Percentiles rank a stretch among this genome's conserved stretches.
phyloP scores from a whole-genome alignment of 306 rosid species.

The Betula pendula region DNA sequence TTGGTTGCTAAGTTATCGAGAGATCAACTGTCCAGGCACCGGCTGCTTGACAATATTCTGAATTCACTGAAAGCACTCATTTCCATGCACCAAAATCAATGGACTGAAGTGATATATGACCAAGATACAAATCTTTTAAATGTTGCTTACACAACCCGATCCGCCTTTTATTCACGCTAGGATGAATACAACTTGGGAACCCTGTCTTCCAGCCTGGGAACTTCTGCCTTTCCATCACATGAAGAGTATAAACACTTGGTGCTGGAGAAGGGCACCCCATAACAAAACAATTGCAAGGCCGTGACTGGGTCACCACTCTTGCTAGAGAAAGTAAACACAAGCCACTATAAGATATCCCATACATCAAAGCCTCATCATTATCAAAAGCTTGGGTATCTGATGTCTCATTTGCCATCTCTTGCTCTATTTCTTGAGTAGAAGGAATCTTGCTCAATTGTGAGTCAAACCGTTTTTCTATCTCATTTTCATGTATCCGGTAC shows the following conservation, averaged over 20 bases:
- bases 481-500: conserved; percentile 65
- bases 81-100: conserved; percentile 83
- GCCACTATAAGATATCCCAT: conserved; percentile 79
- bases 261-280: conserved; percentile 68
- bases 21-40: neutral
- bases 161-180: conserved; percentile 74
- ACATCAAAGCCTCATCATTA: conserved; percentile 69
- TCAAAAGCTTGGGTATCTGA: conserved; percentile 49
- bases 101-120: conserved; percentile 83
- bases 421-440: conserved; percentile 52
- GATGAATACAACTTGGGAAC: conserved; percentile 82
- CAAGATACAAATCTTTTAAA: conserved; percentile 70
- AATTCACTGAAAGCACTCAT: conserved; percentile 33
- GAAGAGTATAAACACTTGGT: conserved; percentile 75
- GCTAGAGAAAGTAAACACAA: conserved; percentile 72
- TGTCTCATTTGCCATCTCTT: conserved; percentile 43
- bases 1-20: neutral
- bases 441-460: conserved; percentile 67
- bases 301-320: conserved; percentile 70
- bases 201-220: conserved; percentile 96
- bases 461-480: conserved; percentile 72
- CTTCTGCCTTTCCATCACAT: conserved; percentile 91
- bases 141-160: conserved; percentile 80
- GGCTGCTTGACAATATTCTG: conserved; percentile 15
- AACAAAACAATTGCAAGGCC: conserved; percentile 81